Evolutionary conservation across 345 rosid genomes (phyloP).

Genomic region (Eucalyptus lansdowneana): DNA sequence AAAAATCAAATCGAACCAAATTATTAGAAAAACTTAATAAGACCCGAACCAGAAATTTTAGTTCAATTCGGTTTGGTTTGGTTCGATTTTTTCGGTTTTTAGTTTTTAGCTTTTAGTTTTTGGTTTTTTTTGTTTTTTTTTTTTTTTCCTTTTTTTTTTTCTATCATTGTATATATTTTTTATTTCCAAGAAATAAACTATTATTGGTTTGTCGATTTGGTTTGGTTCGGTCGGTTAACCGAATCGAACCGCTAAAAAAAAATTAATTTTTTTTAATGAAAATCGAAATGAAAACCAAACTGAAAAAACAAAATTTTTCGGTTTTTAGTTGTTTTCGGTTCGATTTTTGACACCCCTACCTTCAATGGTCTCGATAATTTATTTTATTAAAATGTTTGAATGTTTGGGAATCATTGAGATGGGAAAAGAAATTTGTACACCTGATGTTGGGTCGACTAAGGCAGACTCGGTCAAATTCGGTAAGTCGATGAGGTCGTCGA

Average conservation of each 20-base stretch:
- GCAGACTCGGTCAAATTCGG: background rate
- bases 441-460: too few species aligned
- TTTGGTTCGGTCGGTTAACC: too few species aligned
- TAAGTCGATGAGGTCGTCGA: background rate
- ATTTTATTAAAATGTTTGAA: background rate
- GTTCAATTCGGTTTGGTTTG: fast-evolving
- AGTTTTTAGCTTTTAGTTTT: too few species aligned
- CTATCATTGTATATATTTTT: too few species aligned
- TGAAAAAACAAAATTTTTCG: fast-evolving
- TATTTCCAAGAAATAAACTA: fast-evolving
- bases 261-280: too few species aligned
- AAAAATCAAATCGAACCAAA: fast-evolving
- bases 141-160: fast-evolving
- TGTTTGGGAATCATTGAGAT: background rate
- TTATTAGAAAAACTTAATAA: fast-evolving
- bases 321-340: too few species aligned
- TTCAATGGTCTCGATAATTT: fast-evolving
- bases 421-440: background rate
- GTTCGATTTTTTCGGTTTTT: too few species aligned
- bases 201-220: too few species aligned
- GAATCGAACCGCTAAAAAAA: too few species aligned
- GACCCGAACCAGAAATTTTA: too few species aligned
- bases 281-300: too few species aligned
- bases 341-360: too few species aligned
- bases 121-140: fast-evolving